Evolutionary conservation across 352 stramenopile genomes (phyloP), one percentile per base, ranked within the genome.

Genomic region (Globisporangium ultimum): DNA sequence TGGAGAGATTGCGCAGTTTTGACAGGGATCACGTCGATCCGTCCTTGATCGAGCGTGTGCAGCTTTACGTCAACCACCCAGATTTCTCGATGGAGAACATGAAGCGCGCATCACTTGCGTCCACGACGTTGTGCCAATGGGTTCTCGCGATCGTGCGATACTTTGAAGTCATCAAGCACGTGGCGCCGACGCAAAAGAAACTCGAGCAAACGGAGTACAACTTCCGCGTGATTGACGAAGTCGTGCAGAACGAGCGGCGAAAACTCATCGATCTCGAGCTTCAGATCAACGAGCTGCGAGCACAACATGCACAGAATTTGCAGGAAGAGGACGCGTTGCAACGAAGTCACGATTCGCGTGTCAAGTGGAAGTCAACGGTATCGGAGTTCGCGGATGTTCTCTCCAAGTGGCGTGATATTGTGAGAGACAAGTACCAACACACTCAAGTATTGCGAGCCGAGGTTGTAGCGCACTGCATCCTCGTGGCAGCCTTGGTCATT

Each of bases 71-170:
- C 22, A 81, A 86, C 47, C 81, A 91, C 40, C 81, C 81, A 0
- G 79, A 89, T 36, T 91, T 91, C 45, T 88, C 76, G 3, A 84
- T 89, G 68, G 73, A 88, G n/a, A 84, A 86, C 48, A 89, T 91
- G 78, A 81, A 86, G 43, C 69, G 77, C 15, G 79, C 81, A 1
- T 91, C 81, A 1, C 58, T 88, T 24, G 81, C 81, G 12, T 85
- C 79, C 0, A 89, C 81, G 42, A 89, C 81, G 18, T 56, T 91
- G 11, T 88, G 73, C 48, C 86, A 88, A 49, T 91, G 81, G 81
- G 79, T 91, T 3, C 63, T 91, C 14, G 73, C 81, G 1, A 67
- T 91, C 3, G 76, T 88, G 17, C 68, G 68, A 9, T 91, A 91
- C 64, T 85, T 88, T 55, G 77, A 84, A 46, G 80, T 83, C 7